Base-by-base conservation (phyloP, 257 asterid genomes). In the Salvia splendens region DNA sequence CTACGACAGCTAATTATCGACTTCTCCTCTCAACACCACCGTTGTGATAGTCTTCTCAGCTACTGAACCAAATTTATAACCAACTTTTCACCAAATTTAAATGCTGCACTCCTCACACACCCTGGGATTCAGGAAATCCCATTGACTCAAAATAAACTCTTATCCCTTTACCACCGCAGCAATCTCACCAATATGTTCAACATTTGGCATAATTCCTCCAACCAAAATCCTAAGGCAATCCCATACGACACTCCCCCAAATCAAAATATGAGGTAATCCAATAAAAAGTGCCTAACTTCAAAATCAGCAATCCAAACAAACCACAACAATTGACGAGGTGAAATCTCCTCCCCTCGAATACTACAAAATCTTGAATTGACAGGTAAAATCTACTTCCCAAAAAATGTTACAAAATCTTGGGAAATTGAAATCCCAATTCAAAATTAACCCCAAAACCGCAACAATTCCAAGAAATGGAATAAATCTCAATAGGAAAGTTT, bases 151-250 rank as follows among this genome's bases (percentile, higher is more conserved):
- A 54, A 64, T 70, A 32, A 59, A 54, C 47, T 48, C 69, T 67
- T 68, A 75, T 73, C 60, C 69, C 77, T 68, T 79, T 64, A 64
- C 73, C 62, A 62, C 67, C 65, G 68, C 28, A 47, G n/a, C 73
- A 64, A 48, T 71, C 57, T 38, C 61, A n/a, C 78, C 51, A 71
- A 52, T 58, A 56, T 72, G 6, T 57, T 59, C 46, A 75, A 57
- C 82, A 67, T 76, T 77, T 79, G 78, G 75, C 69, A 69, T 72
- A 67, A 61, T 65, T 67, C 75, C 75, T 65, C 74, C 67, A 69
- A 58, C 82, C 80, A 61, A 68, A 73, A 73, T 79, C 79, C 83
- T 57, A 75, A 67, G 68, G 78, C 81, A 81, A 71, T 56, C 76
- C 65, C 70, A 62, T 67, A 8, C 38, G 61, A 64, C 48, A 62